Base-by-base conservation (phyloP, 202 grass and related monocot genomes). In the Carex sylvatica region DNA sequence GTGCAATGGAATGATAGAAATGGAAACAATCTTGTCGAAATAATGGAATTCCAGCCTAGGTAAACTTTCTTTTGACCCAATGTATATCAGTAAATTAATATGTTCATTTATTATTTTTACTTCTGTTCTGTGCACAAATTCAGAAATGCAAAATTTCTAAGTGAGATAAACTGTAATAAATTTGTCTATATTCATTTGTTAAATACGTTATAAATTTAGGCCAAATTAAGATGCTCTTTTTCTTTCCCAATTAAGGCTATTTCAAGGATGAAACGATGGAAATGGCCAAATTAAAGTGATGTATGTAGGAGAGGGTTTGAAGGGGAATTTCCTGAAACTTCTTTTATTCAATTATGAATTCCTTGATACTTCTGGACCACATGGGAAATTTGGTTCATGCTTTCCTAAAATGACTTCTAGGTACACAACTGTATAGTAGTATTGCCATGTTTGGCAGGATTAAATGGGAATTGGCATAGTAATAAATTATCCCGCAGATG, bases 21-120 rank as follows among this genome's bases (percentile, higher is more conserved):
- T 24, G 87, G 87, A 18, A 82, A 85, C 66, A 85, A 70, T 14
- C 68, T 88, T 59, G 87, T 82, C 24, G 58, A 88, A 76, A 70
- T 88, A 11, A 6, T 88, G 68, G 87, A 88, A 51, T 88, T 88
- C 83, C 74, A 85, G 55, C 87, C 87, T 67, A 88, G 83, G 87
- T 88, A 62, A 82, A 64, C 8, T 76, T 38, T 87, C 42, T 24
- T 87, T 24, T 75, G 36, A 36, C 9, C 35, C n/a, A 44, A 42
- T 12, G 38, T 33, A 36, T 33, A 33, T 78, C 51, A 35, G 40
- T 55, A n/a, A 76, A 30, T 51, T 55, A 76, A 26, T 76, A 18
- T 20, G 18, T 44, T 64, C 2, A 3, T 74, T 53, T 55, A 5
- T 56, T 76, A 55, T 11, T 26, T 62, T 56, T 4, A 44, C 1